These are phyloP conservation scores for Lipomyces lipofer DNA, from an alignment of 805 yeast species.

Conservation along the genomic window DNA sequence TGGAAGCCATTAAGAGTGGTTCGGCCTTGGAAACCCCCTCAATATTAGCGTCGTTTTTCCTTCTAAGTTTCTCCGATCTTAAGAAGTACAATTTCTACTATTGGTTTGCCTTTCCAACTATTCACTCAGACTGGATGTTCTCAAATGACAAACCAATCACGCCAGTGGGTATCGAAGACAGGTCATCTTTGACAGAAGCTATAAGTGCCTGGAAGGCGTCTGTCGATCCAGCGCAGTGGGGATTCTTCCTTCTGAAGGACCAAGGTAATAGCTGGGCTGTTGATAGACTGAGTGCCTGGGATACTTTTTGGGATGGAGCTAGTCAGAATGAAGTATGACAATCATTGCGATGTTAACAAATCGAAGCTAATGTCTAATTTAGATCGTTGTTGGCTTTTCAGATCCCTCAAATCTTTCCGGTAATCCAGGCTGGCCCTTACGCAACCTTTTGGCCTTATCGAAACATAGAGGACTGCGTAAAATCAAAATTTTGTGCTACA, in stretches of 20 bases:
- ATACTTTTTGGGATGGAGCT: slow-evolving; percentile 25
- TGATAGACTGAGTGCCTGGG: slow-evolving; percentile 28
- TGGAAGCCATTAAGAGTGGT: slow-evolving; percentile 40
- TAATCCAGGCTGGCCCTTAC: slow-evolving; percentile 54
- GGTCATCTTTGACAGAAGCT: slow-evolving; percentile 7
- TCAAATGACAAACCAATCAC: not conserved
- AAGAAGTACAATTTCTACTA: slow-evolving; percentile 85
- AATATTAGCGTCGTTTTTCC: slow-evolving; percentile 46
- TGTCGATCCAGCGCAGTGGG: slow-evolving; percentile 5
- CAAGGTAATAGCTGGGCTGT: slow-evolving; percentile 24
- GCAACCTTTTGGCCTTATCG: slow-evolving; percentile 58
- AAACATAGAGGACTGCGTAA: slow-evolving; percentile 40
- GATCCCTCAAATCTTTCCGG: slow-evolving; percentile 42
- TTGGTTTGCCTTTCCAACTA: slow-evolving; percentile 82
- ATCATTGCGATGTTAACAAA: not conserved
- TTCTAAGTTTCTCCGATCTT: slow-evolving; percentile 80
- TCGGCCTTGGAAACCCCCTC: slow-evolving; percentile 46
- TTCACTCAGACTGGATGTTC: slow-evolving; percentile 54
- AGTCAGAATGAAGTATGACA: not conserved
- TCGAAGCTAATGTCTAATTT: too few species aligned
- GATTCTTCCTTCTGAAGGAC: slow-evolving; percentile 33
- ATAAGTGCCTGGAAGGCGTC: slow-evolving; percentile 20
- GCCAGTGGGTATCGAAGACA: not conserved
- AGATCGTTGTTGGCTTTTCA: slow-evolving; percentile 42
- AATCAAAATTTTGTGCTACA: slow-evolving; percentile 46